phyloP scores from a whole-genome alignment of 1,139 yeast species.

The Zhuliangozyma parablackwelliae region DNA sequence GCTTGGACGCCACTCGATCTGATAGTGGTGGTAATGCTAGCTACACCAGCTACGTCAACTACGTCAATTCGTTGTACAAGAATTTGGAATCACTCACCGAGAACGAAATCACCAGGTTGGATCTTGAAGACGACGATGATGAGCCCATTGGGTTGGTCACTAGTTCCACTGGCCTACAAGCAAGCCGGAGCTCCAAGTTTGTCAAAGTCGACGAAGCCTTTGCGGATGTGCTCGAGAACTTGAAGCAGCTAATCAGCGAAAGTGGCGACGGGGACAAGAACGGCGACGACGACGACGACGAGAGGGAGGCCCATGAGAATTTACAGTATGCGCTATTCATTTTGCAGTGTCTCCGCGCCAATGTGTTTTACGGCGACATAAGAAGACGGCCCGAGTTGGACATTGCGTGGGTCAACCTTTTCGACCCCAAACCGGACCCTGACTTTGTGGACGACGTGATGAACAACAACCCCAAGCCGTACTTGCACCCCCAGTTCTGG shows the following conservation, averaged over 20 bases:
- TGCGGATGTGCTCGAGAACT: slow-evolving; percentile 19
- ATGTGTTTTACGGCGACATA: slow-evolving; percentile 41
- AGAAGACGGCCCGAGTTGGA: slow-evolving; percentile 44
- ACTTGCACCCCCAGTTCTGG: slow-evolving; percentile 62
- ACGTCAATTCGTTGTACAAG: slow-evolving; percentile 32
- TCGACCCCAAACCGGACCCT: slow-evolving; percentile 56
- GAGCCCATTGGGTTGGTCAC: slow-evolving; percentile 32
- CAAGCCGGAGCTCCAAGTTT: slow-evolving; percentile 3
- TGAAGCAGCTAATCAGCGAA: slow-evolving; percentile 15
- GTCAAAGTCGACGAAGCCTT: slow-evolving; percentile 26
- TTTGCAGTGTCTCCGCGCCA: slow-evolving; percentile 54
- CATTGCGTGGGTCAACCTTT: slow-evolving; percentile 61
- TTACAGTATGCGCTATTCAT: slow-evolving; percentile 34
- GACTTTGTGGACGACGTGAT: slow-evolving; percentile 44
- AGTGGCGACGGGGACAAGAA: slow-evolving; percentile 11
- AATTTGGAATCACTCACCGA: slow-evolving; percentile 26
- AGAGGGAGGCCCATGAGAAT: slow-evolving; percentile 3
- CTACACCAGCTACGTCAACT: slow-evolving; percentile 15
- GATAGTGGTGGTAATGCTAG: too few relatives aligned
- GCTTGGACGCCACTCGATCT: slow-evolving; percentile 16
- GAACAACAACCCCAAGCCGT: slow-evolving; percentile 43
- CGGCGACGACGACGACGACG: slow-evolving; percentile 13
- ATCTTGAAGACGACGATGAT: slow-evolving; percentile 20
- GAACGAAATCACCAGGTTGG: slow-evolving; percentile 14
- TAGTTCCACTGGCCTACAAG: too few relatives aligned